phyloP scores from a whole-genome alignment of 1,284 basidiomycete genomes.

The Cutaneotrichosporon sp. region DNA sequence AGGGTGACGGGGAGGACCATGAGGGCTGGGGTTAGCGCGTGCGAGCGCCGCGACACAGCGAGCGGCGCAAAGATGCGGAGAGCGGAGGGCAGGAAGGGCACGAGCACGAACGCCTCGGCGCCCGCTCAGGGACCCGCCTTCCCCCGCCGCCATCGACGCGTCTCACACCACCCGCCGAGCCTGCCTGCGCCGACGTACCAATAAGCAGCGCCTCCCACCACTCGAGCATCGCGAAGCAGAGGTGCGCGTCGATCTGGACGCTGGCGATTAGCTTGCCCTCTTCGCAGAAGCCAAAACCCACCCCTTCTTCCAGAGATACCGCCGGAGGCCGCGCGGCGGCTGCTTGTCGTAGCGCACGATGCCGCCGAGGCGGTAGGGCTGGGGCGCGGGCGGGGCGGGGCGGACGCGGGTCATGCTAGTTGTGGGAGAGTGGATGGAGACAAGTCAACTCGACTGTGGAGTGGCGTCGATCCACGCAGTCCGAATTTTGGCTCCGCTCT shows the following conservation, averaged over 20 bases:
- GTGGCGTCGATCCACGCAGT: constrained; percentile 6
- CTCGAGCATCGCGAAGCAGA: constrained; percentile 51
- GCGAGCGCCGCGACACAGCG: too few relatives aligned
- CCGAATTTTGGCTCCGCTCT: constrained; percentile 7
- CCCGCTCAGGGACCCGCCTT: neutral
- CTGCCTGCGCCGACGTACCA: constrained; percentile 44
- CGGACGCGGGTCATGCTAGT: constrained; percentile 31
- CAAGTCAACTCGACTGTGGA: neutral
- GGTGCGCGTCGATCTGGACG: constrained; percentile 44
- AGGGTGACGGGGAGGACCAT: constrained; percentile 40
- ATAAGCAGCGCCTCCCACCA: constrained; percentile 50
- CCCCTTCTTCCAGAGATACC: constrained; percentile 37
- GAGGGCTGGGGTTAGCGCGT: constrained; percentile 30
- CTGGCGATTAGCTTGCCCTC: constrained; percentile 32
- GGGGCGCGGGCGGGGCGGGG: constrained; percentile 28
- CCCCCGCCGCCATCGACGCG: neutral
- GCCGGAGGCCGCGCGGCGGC: constrained; percentile 27
- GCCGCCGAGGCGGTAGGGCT: constrained; percentile 20
- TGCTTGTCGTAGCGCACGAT: constrained; percentile 22
- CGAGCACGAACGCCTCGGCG: neutral
- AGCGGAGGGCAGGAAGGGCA: neutral
- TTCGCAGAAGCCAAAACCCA: too few relatives aligned
- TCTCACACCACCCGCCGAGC: too few relatives aligned
- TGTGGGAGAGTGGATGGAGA: neutral
- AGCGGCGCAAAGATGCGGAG: too few relatives aligned